Conservation (phyloP, 2,329 filamentous ascomycete species). For the Sporothrix pseudoabietina region DNA sequence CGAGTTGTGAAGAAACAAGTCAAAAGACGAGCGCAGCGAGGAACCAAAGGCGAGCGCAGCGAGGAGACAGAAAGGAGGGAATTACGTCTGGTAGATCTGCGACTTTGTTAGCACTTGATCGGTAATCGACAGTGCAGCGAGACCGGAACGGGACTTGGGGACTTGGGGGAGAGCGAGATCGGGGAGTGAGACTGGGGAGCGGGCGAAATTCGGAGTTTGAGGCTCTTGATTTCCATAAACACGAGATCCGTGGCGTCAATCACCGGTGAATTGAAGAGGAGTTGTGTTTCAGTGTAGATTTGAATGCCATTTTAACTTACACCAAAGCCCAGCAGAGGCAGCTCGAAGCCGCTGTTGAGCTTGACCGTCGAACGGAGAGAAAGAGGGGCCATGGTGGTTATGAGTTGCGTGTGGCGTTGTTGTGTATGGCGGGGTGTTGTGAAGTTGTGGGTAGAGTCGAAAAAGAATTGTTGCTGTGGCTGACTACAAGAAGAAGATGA, state of each 20-base stretch:
- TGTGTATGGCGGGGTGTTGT: background rate
- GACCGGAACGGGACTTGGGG: background rate
- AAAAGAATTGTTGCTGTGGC: background rate
- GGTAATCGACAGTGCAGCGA: background rate
- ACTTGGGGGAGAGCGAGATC: background rate
- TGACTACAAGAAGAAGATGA: background rate
- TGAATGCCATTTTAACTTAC: conserved; percentile 43
- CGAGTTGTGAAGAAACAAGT: background rate
- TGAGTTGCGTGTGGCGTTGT: background rate
- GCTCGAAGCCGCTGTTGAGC: conserved; percentile 57
- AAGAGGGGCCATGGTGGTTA: conserved; percentile 50
- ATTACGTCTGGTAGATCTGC: background rate
- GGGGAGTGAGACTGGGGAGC: background rate
- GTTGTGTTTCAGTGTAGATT: background rate
- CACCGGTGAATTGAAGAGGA: background rate
- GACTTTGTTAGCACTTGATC: background rate
- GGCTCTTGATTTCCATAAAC: background rate
- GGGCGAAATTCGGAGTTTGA: background rate
- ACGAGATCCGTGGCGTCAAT: background rate
- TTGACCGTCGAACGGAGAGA: conserved; percentile 53
- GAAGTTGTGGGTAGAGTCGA: background rate
- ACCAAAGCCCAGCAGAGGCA: conserved; percentile 57
- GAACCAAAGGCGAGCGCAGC: background rate
- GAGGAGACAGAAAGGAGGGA: background rate
- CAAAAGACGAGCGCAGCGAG: background rate